Evolutionary conservation across 2,329 filamentous ascomycete genomes (phyloP), one percentile per base, ranked within the genome.

Genomic region (Fusarium bulbicola): DNA sequence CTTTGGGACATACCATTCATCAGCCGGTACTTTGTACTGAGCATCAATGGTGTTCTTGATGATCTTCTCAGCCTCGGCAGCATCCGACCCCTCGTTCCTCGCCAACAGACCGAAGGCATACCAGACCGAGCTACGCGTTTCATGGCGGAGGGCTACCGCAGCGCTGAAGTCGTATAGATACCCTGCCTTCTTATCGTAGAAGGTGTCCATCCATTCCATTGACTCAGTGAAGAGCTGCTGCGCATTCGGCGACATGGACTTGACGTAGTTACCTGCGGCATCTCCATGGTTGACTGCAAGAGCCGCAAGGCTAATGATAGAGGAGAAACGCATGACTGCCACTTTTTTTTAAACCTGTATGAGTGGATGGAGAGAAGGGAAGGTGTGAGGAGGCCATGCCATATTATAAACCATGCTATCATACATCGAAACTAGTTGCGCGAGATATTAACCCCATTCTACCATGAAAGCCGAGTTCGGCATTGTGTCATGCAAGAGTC

Each of bases 81-180:
- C 82, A 76, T 90, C 88, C 28, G 81, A 79, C 21, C 82, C 84
- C 20, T 85, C 66, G 72, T 91, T 89, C 5, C 89, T 83, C 20
- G 88, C 87, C 28, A 91, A 78, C 7, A 91, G 81, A 0, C 89
- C 89, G 9, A 87, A 82, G 0, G 88, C 87, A 77, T 91, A 91
- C 89, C 89, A 91, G 1, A 84, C 84, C 0, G 87, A 88, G 47
- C 84, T 86, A 59, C 88, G 84, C 1, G 88, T 91, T 49, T 90
- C 88, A 66, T 91, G 88, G 6, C 85, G 82, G 12, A 89, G 80
- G 1, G 87, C 86, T 14, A 82, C 77, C 6, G 79, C 67, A 16
- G 82, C 80, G 63, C 83, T 80, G 43, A 87, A 83, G 49, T 86
- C 83, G 76, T 88, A 89, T 21, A 90, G 78, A 64, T 90, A 90